Evolutionary conservation across 768 basidiomycete genomes (phyloP).

Genomic region (Tricholoma bakamatsutake): DNA sequence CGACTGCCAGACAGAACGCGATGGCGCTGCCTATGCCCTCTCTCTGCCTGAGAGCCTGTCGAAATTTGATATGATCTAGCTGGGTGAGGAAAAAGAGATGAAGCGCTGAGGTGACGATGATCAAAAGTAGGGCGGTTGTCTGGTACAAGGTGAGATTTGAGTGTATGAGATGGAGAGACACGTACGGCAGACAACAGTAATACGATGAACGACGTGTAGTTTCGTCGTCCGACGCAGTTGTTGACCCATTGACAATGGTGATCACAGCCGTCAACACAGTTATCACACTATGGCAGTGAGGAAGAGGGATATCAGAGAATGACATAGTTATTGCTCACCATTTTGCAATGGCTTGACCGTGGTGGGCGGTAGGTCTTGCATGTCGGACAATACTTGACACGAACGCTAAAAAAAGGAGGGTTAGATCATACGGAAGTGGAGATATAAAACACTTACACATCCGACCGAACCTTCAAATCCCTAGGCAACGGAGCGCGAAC

Average conservation of each 20-base stretch:
- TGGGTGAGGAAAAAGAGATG: slow-evolving; percentile 69
- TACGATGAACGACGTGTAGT: slow-evolving; percentile 90
- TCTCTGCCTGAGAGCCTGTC: slow-evolving; percentile 30
- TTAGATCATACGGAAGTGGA: neutral
- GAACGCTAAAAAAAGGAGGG: slow-evolving; percentile 49
- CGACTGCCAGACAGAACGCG: slow-evolving; percentile 64
- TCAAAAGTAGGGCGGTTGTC: slow-evolving; percentile 68
- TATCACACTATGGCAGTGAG: slow-evolving; percentile 66
- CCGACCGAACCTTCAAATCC: slow-evolving; percentile 73
- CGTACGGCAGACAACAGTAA: slow-evolving; percentile 74
- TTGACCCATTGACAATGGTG: slow-evolving; percentile 92
- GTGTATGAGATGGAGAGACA: slow-evolving; percentile 14
- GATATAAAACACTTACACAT: slow-evolving; percentile 49
- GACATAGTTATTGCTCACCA: slow-evolving; percentile 45
- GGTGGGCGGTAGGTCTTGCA: slow-evolving; percentile 93
- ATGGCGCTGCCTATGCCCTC: slow-evolving; percentile 73
- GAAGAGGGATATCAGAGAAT: slow-evolving; percentile 1
- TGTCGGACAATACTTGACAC: slow-evolving; percentile 91
- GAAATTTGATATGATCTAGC: slow-evolving; percentile 41
- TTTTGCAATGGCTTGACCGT: slow-evolving; percentile 90
- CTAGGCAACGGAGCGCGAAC: slow-evolving; percentile 66
- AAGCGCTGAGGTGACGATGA: slow-evolving; percentile 78
- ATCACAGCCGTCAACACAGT: slow-evolving; percentile 95
- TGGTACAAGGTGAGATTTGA: slow-evolving; percentile 21
- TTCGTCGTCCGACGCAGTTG: slow-evolving; percentile 91